phyloP scores from a whole-genome alignment of 371 early-diverging fungal species.

The Gilbertella persicaria region DNA sequence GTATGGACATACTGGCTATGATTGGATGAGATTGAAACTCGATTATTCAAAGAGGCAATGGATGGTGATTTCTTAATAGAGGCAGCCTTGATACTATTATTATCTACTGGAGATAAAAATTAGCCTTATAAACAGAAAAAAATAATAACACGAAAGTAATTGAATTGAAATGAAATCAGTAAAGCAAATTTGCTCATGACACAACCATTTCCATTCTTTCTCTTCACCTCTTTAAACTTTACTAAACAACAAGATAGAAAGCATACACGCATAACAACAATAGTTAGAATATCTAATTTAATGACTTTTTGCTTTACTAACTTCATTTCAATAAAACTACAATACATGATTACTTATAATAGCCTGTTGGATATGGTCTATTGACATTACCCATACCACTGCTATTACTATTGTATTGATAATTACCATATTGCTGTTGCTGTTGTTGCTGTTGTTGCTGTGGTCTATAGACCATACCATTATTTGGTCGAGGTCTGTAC shows the following conservation, averaged over 20 bases:
- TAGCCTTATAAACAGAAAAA: too few relatives aligned
- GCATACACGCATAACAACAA: not conserved
- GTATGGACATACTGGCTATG: not conserved
- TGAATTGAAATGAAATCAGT: not conserved
- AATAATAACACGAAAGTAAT: not conserved
- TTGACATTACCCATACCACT: slow-evolving; percentile 6
- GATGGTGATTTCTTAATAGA: slow-evolving; percentile 23
- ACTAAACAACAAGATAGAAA: not conserved
- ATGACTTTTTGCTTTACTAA: not conserved
- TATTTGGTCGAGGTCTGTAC: slow-evolving; percentile 19
- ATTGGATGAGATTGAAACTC: not conserved
- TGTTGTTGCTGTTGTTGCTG: slow-evolving; percentile 12
- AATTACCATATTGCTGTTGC: slow-evolving; percentile 25
- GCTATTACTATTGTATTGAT: slow-evolving; percentile 11
- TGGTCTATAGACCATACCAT: slow-evolving; percentile 16
- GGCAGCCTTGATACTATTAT: not conserved
- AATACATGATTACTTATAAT: not conserved
- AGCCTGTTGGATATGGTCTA: slow-evolving; percentile 16
- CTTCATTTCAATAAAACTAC: not conserved
- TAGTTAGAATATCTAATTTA: not conserved
- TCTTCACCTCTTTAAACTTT: too few relatives aligned
- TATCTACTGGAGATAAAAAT: too few relatives aligned
- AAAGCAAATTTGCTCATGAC: not conserved
- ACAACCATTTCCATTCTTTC: too few relatives aligned
- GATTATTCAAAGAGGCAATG: slow-evolving; percentile 21